phyloP scores from a whole-genome alignment of 179 eudicot genomes.

The Spergularia azorica region DNA sequence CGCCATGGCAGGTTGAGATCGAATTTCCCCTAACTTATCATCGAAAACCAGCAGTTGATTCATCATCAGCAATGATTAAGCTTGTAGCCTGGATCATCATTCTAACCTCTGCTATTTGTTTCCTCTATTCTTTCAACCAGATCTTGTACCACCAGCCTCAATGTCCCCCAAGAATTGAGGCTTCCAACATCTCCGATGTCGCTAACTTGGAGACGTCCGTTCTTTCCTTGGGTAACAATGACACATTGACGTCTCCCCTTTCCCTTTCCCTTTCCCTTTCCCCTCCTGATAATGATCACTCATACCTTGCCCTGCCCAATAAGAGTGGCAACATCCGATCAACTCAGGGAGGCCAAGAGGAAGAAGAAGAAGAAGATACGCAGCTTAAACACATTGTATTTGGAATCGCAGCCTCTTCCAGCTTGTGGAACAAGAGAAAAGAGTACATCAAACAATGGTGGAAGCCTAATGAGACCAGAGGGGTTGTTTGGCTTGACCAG shows the following conservation, averaged over 20 bases:
- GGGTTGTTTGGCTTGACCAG: conserved; percentile 67
- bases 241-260: too few species aligned
- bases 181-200: conserved; percentile 5
- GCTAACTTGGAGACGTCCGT: conserved; percentile 5
- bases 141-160: conserved; percentile 32
- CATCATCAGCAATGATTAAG: conserved; percentile 29
- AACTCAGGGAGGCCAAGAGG: not conserved
- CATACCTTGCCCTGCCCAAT: not conserved
- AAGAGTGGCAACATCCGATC: not conserved
- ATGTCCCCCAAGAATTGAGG: conserved; percentile 5
- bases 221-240: not conserved
- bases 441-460: conserved; percentile 75
- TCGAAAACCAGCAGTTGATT: not conserved
- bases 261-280: not conserved
- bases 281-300: not conserved
- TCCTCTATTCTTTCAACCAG: conserved; percentile 44
- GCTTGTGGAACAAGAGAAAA: conserved; percentile 55
- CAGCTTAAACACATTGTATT: conserved; percentile 57
- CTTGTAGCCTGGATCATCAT: conserved; percentile 34
- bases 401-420: conserved; percentile 64
- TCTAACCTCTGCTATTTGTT: conserved; percentile 35
- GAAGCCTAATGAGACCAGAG: conserved; percentile 58
- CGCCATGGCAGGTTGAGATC: too few species aligned
- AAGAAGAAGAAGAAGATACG: conserved; percentile 24
- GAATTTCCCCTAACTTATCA: too few species aligned